phyloP scores from a whole-genome alignment of 306 rosid species.

The Prinsepia uniflora region DNA sequence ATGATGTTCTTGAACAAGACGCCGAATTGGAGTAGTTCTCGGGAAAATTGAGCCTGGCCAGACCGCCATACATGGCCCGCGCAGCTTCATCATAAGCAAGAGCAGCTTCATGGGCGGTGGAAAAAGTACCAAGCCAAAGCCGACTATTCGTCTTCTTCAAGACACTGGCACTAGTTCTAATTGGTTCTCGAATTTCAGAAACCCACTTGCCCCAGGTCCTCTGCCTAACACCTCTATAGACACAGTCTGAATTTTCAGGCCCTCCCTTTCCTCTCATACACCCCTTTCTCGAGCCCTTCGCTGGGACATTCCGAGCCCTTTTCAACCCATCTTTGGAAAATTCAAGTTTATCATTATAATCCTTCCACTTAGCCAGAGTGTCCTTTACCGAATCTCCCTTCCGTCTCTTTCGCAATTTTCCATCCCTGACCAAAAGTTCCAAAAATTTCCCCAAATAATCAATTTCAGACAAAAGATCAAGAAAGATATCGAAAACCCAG shows the following conservation, averaged over 20 bases:
- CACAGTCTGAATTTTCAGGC: conserved; percentile 70
- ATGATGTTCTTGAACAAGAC: conserved; percentile 8
- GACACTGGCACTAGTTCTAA: conserved; percentile 8
- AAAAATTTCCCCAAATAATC: not conserved
- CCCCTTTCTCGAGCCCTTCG: conserved; percentile 78
- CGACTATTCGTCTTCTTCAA: conserved; percentile 42
- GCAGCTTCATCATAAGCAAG: conserved; percentile 88
- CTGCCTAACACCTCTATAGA: conserved; percentile 81
- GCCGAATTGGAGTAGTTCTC: conserved; percentile 24
- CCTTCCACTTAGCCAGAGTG: conserved; percentile 65
- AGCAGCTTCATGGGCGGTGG: conserved; percentile 80
- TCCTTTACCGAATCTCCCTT: conserved; percentile 46
- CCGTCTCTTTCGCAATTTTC: conserved; percentile 46
- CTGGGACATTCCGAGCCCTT: conserved; percentile 35
- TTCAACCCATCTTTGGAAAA: conserved; percentile 36
- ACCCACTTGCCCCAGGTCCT: conserved; percentile 98
- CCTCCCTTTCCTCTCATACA: conserved; percentile 94
- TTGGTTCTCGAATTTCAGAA: conserved; percentile 78
- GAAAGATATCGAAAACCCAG: not conserved
- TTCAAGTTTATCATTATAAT: conserved; percentile 33
- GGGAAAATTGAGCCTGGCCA: conserved; percentile 69
- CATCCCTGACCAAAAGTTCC: conserved; percentile 34
- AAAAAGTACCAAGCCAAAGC: conserved; percentile 90
- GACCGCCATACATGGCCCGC: conserved; percentile 65
- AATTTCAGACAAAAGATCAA: not conserved